These are phyloP conservation scores for Agrocybe pediades DNA, from an alignment of 768 basidiomycete genomes.

Conservation along the genomic window DNA sequence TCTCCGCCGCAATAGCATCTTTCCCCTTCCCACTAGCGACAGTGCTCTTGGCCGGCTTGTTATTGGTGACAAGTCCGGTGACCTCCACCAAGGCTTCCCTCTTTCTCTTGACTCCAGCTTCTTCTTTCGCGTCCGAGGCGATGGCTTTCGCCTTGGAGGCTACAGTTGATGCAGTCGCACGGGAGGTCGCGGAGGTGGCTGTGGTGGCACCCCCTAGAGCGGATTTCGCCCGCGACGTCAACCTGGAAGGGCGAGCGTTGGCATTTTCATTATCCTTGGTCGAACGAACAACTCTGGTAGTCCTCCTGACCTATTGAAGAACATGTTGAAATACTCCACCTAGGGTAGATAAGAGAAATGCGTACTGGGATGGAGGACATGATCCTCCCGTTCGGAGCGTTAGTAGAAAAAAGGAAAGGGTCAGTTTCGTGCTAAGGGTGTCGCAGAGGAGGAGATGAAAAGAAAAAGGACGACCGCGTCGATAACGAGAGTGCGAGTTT, in stretches of 20 bases:
- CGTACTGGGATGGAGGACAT: constrained; percentile 39
- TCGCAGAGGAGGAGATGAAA: constrained; percentile 9
- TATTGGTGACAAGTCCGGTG: constrained; percentile 41
- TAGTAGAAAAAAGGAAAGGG: constrained; percentile 1
- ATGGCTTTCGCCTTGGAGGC: constrained; percentile 40
- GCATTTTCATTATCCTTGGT: constrained; percentile 72
- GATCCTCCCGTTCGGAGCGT: constrained; percentile 16
- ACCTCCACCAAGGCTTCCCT: constrained; percentile 78
- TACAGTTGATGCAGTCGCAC: constrained; percentile 37
- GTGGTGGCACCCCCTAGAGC: constrained; percentile 32
- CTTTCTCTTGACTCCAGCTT: constrained; percentile 64
- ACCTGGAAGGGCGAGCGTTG: constrained; percentile 55
- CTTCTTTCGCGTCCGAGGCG: constrained; percentile 31
- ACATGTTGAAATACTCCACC: background rate
- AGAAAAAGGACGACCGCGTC: background rate
- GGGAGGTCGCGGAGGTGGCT: constrained; percentile 37
- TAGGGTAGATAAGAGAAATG: constrained; percentile 4
- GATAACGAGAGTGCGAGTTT: constrained; percentile 5
- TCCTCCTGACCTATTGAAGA: constrained; percentile 58
- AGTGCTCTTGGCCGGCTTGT: constrained; percentile 19
- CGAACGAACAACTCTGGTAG: constrained; percentile 56
- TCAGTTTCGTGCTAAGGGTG: constrained; percentile 7
- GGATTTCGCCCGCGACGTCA: constrained; percentile 58
- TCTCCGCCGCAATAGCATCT: constrained; percentile 16
- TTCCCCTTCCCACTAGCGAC: constrained; percentile 44